Evolutionary conservation across 2,329 filamentous ascomycete genomes (phyloP), one percentile per base, ranked within the genome.

Genomic region (Phaeosphaeria sp.): DNA sequence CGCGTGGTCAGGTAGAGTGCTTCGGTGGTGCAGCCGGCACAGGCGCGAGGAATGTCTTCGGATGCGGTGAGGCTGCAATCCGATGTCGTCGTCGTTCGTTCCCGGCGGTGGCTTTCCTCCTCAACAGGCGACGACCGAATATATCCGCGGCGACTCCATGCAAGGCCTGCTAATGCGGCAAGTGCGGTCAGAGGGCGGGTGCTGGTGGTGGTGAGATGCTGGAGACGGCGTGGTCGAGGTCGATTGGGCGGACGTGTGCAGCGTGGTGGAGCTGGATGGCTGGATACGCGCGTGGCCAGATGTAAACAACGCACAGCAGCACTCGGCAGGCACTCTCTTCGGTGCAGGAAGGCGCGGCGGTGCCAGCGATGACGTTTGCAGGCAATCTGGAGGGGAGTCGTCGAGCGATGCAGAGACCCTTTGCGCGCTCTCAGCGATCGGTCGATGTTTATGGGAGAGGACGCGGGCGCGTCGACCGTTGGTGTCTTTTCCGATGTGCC

Each of bases 51-150:
- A 68, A 66, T 66, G 66, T 60, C 30, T 6, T 36, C 39, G 33
- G 49, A 54, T 54, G 36, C 49, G 52, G 46, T 47, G 20, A 8
- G 18, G 30, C 11, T 40, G 51, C 53, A 59, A 58, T 59, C 51
- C 54, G 55, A 47, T 55, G 63, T 56, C 50, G 63, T 57, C 42
- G 57, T 22, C 20, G 17, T 43, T 57, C 51, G 59, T 56, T 53
- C 58, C 56, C 64, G 58, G 63, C 59, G 58, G 50, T 55, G 60
- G 51, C 63, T 36, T 36, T 13, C 63, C 66, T 65, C 71, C 69
- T 75, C 72, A 76, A 60, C 71, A 71, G 71, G 66, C 74, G 66
- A 69, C 63, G 60, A 65, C 60, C 59, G 61, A 53, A 36, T 2
- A 39, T 44, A 61, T 64, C 51, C 55, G 57, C 51, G 42, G 55